Percentiles rank a stretch among this genome's conserved stretches.
These are phyloP conservation scores for Termitomyces sp. DNA, from an alignment of 768 basidiomycete species.

Conservation along the genomic window DNA sequence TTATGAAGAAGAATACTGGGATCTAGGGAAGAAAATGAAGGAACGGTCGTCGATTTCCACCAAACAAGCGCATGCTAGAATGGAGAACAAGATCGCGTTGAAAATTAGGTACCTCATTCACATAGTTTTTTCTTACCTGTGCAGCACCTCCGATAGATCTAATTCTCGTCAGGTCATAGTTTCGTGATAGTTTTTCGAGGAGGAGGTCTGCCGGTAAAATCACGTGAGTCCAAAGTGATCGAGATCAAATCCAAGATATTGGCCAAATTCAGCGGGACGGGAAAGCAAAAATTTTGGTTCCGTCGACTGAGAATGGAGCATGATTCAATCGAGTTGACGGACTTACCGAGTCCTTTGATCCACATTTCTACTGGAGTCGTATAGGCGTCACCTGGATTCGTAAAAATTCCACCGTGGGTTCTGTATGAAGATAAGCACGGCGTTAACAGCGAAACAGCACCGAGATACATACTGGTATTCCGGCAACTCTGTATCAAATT, in stretches of 20 bases:
- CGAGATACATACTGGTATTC: conserved; percentile 71
- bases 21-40: conserved; percentile 69
- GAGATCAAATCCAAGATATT: conserved; percentile 24
- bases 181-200: conserved; percentile 69
- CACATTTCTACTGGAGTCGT: conserved; percentile 91
- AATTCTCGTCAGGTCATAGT: conserved; percentile 67
- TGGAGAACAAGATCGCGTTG: conserved; percentile 13
- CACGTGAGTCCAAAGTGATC: conserved; percentile 29
- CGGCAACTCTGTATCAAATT: conserved; percentile 75
- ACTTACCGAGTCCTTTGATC: conserved; percentile 81
- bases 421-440: conserved; percentile 33
- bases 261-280: conserved; percentile 21
- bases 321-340: conserved; percentile 12
- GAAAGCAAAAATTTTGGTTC: conserved; percentile 57
- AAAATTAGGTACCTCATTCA: neutral
- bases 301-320: conserved; percentile 30
- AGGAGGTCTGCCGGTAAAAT: conserved; percentile 51
- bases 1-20: conserved; percentile 65
- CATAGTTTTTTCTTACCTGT: conserved; percentile 40
- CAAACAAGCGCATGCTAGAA: conserved; percentile 70
- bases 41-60: conserved; percentile 81
- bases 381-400: conserved; percentile 81
- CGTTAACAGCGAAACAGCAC: neutral
- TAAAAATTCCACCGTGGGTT: conserved; percentile 84
- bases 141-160: conserved; percentile 77